Base-by-base conservation (phyloP, 768 basidiomycete genomes). In the Boletus reticulatus region DNA sequence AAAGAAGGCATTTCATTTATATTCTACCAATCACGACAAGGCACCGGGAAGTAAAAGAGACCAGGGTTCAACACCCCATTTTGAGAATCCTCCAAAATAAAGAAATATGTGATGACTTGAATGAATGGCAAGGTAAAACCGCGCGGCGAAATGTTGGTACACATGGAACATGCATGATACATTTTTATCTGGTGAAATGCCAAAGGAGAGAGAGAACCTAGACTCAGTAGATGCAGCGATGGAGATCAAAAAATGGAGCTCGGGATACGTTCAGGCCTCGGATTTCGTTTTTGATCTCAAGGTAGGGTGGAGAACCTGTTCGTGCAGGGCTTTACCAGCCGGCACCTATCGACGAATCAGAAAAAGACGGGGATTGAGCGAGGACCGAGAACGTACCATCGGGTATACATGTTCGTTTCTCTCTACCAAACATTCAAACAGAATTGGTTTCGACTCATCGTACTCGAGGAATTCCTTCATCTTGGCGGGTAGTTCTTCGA, bases 381-480 rank as follows among this genome's bases (percentile, higher is more conserved):
- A 24, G 10, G 12, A 52, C 11, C 24, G 17, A 43, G 16, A 37
- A 62, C 78, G 55, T 55, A 91, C 91, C 91, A 94, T 93, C 8
- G 92, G 92, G 81, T 89, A 92, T 61, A 94, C 91, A 69, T 94
- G 91, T 73, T 94, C 93, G 60, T 83, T 84, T 67, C 77, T 81
- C 73, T 89, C 86, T 45, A 98, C 92, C 50, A 87, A 41, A 69
- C 93, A 96, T 74, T 99, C 97, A 80, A 99, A 77, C 59, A 99
- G 72, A 41, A 98, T 82, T 4, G 97, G 97, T 73, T 83, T 88
- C 54, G 80, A 81, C 55, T 83, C 85, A 62, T 96, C 91, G 69
- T 95, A 96, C 76, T 95, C 95, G 61, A 99, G 79, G 76, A 99
- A 95, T 80, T 98, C 94, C 78, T 94, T 94, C 96, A 99, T 98